Conservation (phyloP, 768 basidiomycete species). For the Ramaria sp. region DNA sequence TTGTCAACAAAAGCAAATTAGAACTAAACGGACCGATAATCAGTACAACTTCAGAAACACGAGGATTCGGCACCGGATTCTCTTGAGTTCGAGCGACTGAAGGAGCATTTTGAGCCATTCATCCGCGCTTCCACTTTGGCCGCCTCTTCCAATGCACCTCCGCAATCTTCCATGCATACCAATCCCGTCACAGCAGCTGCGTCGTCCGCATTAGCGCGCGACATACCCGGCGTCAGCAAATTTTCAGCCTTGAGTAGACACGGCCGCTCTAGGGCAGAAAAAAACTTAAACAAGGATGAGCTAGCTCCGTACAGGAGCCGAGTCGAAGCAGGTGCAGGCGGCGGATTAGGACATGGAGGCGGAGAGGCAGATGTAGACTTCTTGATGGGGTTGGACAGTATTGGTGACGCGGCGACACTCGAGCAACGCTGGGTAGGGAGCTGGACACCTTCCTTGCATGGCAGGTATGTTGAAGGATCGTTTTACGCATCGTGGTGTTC, state of each 20-base stretch:
- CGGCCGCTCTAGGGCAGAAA: constrained; percentile 43
- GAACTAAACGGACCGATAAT: neutral
- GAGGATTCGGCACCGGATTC: constrained; percentile 80
- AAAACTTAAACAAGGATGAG: constrained; percentile 62
- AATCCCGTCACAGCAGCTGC: constrained; percentile 68
- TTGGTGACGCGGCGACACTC: constrained; percentile 54
- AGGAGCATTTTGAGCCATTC: constrained; percentile 95
- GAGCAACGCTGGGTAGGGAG: constrained; percentile 77
- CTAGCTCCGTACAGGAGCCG: constrained; percentile 69
- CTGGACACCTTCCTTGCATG: constrained; percentile 60
- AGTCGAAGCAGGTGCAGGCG: constrained; percentile 49
- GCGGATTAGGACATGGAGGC: constrained; percentile 43
- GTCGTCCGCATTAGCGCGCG: constrained; percentile 78
- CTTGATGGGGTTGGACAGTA: constrained; percentile 50
- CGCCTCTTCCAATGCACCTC: constrained; percentile 41
- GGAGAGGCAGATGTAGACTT: constrained; percentile 64
- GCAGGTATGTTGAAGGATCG: constrained; percentile 37
- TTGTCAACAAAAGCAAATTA: neutral
- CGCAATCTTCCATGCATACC: constrained; percentile 44
- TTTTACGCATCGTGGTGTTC: constrained; percentile 27
- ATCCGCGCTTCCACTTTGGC: constrained; percentile 74
- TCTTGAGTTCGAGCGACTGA: constrained; percentile 86
- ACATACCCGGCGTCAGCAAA: constrained; percentile 74
- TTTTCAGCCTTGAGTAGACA: constrained; percentile 41
- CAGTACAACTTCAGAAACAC: constrained; percentile 84